Evolutionary conservation across 805 yeast species (phyloP), one percentile per base, ranked within the genome.

Genomic region (Metschnikowia colocasiae): DNA sequence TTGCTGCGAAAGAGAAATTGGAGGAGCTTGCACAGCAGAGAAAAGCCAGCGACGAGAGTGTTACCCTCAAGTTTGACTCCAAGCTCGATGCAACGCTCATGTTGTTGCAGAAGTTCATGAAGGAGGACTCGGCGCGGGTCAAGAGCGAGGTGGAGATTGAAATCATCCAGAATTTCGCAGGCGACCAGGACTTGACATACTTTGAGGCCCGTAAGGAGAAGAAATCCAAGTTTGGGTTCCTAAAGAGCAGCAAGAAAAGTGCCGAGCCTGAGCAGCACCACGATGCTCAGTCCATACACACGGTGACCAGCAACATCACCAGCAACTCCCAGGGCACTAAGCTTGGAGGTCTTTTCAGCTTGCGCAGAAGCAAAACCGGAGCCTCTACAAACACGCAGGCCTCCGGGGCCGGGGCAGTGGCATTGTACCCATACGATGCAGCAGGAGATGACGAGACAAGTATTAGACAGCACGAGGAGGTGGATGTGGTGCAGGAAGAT

Each of bases 121-220:
- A 75, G 38, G 82, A 84, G 51, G 99, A 94, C 61, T 82, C 87
- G 3, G 66, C 67, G 26, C 78, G 95, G 50, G 83, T 94, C 19
- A 74, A 75, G 34, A 78, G 84, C 10, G 96, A 90, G 60, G 98
- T 91, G 16, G 92, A 86, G 58, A 83, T 92, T 43, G 97, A 92
- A 64, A 82, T 94, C 23, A 89, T 94, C 55, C 94, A 88, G 63
- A 80, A 83, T 50, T 89, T 85, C 43, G 90, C 94, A 1, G 87
- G 85, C 1, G 91, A 83, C 48, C 74, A 78, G 56, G 94, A 87
- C 62, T 68, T 87, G 56, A 72, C 84, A 10, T 70, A 85, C 48
- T 77, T 78, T 33, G 78, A 74, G 36, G 73, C 76, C 15, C 71
- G 74, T 25, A 65, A 75, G 23, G 68, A 71, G 40, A 80, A 82